Base-by-base conservation (phyloP, 2,329 filamentous ascomycete genomes). In the Colletotrichum tropicicola region DNA sequence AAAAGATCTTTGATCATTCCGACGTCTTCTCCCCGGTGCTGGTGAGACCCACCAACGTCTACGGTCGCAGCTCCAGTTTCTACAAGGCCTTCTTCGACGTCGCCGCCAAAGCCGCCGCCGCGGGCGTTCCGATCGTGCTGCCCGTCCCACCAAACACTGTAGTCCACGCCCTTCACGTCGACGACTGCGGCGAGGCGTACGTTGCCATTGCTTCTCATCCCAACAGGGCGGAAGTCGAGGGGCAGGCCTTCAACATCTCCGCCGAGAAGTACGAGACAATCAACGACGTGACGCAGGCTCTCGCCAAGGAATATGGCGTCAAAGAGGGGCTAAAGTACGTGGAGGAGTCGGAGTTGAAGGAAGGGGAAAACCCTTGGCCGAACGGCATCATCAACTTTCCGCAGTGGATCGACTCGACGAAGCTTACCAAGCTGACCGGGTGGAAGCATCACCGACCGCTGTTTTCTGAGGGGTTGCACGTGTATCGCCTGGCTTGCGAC, bases 171-270 rank as follows among this genome's bases (percentile, higher is more conserved):
- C 74, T 79, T 37, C 83, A 85, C 63, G 75, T 85, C 12, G 83
- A 85, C 66, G 83, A 85, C 66, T 84, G 82, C 48, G 82, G 72
- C 2, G 79, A 82, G 15, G 82, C 81, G 0, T 86, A 85, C 60
- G 71, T 84, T 4, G 74, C 80, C 1, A 72, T 85, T 3, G 83
- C 81, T 0, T 70, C 74, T 25, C 74, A 82, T n/a, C 13, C 65
- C 2, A 65, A 73, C 10, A 73, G 76, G 19, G 51, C 35, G 0
- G 70, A 68, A 1, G 73, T 84, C 1, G 70, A 68, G 4, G 80
- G 79, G 0, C 73, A 83, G 58, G 75, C 70, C 5, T 85, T 81
- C 67, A 85, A 85, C 67, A 78, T 85, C 41, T 84, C 82, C 2
- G 75, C 74, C 0, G 64, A 73, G 23, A 68, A 72, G 5, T 85